These are phyloP conservation scores for Diutina pseudorugosa DNA, from an alignment of 1,139 yeast genomes.

Conservation along the genomic window DNA sequence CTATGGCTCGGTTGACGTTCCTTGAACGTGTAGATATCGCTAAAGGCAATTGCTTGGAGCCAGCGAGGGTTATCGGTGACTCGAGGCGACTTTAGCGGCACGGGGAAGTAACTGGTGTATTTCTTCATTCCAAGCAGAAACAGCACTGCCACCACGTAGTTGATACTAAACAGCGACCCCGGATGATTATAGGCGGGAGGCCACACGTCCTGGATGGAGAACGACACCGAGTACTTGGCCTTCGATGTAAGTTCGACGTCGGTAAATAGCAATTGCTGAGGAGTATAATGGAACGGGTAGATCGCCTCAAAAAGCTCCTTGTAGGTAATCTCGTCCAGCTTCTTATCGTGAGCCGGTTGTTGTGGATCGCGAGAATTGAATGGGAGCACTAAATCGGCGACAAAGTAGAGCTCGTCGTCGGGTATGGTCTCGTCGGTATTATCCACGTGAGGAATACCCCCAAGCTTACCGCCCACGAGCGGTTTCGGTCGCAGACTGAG, in stretches of 20 bases:
- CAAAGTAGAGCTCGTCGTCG: background rate
- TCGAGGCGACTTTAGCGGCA: background rate
- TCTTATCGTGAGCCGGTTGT: background rate
- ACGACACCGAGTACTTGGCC: background rate
- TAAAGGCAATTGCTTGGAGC: conserved; percentile 1
- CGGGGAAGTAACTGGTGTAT: background rate
- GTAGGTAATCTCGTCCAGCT: background rate
- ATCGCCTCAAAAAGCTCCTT: background rate
- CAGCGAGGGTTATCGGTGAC: background rate
- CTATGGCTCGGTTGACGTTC: background rate
- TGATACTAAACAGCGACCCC: background rate
- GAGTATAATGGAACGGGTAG: background rate
- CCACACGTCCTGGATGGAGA: background rate
- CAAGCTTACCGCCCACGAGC: background rate
- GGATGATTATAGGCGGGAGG: background rate
- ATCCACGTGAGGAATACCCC: conserved; percentile 1
- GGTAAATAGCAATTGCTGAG: background rate
- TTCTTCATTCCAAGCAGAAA: background rate
- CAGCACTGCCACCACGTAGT: conserved; percentile 1
- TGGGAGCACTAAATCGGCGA: conserved; percentile 2
- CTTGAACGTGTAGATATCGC: background rate
- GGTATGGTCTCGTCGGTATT: background rate
- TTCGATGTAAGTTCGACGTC: background rate
- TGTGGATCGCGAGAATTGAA: background rate
- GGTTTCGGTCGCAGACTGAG: background rate